A percentile compares a stretch with the other conserved stretches of the same genome.
Conservation (phyloP, 2,329 filamentous ascomycete species). For the Arthrinium phaeospermum region DNA sequence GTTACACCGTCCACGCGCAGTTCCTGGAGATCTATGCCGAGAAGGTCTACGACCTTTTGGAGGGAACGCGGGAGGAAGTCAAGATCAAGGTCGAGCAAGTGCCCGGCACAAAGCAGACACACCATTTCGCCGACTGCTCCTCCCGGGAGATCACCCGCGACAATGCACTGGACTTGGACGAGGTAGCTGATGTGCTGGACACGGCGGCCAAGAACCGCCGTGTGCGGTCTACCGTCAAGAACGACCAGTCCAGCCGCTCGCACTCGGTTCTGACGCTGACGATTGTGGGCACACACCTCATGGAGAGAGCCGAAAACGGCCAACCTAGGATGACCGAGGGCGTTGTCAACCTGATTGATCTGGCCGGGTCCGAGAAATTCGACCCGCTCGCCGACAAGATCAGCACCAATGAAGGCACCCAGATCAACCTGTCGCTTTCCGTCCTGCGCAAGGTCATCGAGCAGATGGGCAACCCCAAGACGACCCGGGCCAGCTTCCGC, state of each 20-base stretch:
- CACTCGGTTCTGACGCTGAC: constrained; percentile 21
- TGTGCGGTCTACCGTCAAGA: constrained; percentile 17
- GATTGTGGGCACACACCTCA: not conserved
- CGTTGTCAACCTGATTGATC: constrained; percentile 21
- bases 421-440: constrained; percentile 93
- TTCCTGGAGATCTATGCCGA: constrained; percentile 22
- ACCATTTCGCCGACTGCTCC: constrained; percentile 6
- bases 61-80: not conserved
- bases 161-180: not conserved
- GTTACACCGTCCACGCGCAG: not conserved
- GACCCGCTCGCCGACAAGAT: constrained; percentile 72
- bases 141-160: constrained; percentile 1
- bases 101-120: not conserved
- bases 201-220: constrained; percentile 10
- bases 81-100: not conserved
- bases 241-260: constrained; percentile 20
- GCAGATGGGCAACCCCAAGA: constrained; percentile 81
- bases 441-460: constrained; percentile 95
- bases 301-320: not conserved
- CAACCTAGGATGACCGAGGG: constrained; percentile 2
- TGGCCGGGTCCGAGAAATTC: constrained; percentile 21
- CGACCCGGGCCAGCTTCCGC: constrained; percentile 85
- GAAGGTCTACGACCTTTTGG: constrained; percentile 22
- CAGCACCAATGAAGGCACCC: constrained; percentile 90
- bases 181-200: not conserved